Base-by-base conservation (phyloP, 257 asterid genomes). In the Capsicum rhomboideum region DNA sequence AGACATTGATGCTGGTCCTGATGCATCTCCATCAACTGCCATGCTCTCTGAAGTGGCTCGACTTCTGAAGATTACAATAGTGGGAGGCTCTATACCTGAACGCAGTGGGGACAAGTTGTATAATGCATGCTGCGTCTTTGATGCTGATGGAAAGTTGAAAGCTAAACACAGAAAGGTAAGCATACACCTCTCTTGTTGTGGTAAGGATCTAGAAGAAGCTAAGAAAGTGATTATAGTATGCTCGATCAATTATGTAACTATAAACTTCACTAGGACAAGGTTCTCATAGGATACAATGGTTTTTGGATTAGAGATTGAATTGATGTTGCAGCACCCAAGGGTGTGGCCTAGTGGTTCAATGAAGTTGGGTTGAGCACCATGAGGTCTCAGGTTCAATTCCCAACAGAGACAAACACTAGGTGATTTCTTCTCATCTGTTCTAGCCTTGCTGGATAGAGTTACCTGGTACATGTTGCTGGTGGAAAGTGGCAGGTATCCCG, bases 11-110 rank as follows among this genome's bases (percentile, higher is more conserved):
- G 97, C 97, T 50, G 98, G 98, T 84, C 86, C 93, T 87, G 94
- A 90, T 61, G 91, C 88, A 77, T 96, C 99, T 79, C 98, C 98
- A 3, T 94, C 99, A 12, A 94, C 98, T 10, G 96, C 94, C 89
- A 96, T 96, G 99, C 83, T 94, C 87, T 94, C 99, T 61, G 95
- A 96, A 89, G 88, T 84, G 86, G 93, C 99, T 82, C 84, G 89
- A 79, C 89, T 83, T 84, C 92, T 93, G 59, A 92, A 94, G 46
- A 88, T 96, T 87, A 94, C 99, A 20, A 88, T 96, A 82, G 85
- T 96, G 28, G 99, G 98, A 81, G 99, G 99, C 52, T 96, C 99
- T 78, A 93, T 96, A 83, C 97, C 99, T 0, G 99, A 96, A 89
- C 87, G 97, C 63, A 84, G 91, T 87, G 96, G 94, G 71, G 99